A percentile compares a stretch with the other conserved stretches of the same genome.
Evolutionary conservation across 176 grass and related monocot species (phyloP).

Genomic region (Paspalum vaginatum): DNA sequence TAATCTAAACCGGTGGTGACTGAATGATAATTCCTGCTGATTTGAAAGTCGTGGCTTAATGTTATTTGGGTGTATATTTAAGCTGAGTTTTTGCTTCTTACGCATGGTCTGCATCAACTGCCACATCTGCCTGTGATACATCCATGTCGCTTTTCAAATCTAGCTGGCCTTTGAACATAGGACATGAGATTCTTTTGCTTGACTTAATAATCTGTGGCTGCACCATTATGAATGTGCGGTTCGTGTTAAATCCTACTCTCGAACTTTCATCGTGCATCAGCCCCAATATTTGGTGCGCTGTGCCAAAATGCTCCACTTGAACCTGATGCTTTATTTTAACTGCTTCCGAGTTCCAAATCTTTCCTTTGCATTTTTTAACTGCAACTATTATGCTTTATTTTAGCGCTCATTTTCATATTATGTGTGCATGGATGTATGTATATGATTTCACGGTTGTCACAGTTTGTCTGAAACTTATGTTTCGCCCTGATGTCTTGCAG

Average conservation of each 20-base stretch:
- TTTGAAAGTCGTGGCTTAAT: background rate
- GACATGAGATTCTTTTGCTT: background rate
- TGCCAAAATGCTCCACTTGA: conserved; percentile 5
- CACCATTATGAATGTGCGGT: background rate
- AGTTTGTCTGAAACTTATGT: conserved; percentile 24
- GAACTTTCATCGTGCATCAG: background rate
- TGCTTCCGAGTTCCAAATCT: background rate
- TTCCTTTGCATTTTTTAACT: background rate
- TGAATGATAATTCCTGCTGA: conserved; percentile 11
- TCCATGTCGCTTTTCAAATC: background rate
- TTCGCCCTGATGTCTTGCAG: conserved; percentile 50
- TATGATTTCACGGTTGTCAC: conserved; percentile 11
- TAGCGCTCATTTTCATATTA: background rate
- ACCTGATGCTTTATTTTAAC: too few relatives aligned
- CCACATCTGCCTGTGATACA: background rate
- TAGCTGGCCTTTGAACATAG: background rate
- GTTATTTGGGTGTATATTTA: background rate
- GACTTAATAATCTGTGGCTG: background rate
- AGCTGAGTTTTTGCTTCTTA: background rate
- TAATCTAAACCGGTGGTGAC: background rate
- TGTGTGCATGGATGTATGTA: conserved; percentile 5
- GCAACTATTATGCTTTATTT: background rate
- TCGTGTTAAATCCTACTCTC: background rate
- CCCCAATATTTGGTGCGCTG: background rate
- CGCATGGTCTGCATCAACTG: background rate